Evolutionary conservation across 768 basidiomycete genomes (phyloP).

Genomic region (Leucogyrophana mollusca): DNA sequence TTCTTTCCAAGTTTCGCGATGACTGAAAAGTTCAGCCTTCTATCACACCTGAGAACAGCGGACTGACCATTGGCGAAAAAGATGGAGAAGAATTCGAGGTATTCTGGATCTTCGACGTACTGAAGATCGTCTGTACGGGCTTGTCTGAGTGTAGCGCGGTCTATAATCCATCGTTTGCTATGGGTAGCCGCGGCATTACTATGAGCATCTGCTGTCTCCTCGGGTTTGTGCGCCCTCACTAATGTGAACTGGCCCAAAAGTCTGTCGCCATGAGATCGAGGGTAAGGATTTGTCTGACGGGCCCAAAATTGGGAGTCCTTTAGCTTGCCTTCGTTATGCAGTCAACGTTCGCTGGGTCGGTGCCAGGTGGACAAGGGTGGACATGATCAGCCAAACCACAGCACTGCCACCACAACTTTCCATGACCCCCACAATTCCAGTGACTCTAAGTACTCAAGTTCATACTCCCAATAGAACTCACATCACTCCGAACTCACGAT

Average conservation of each 20-base stretch:
- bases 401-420: too few relatives aligned
- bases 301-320: too few relatives aligned
- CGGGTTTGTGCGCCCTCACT: constrained; percentile 43
- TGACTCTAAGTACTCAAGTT: too few relatives aligned
- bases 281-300: background rate
- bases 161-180: constrained; percentile 92
- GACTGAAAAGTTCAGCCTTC: constrained; percentile 39
- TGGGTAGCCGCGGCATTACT: constrained; percentile 3
- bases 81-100: constrained; percentile 78
- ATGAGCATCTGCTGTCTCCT: constrained; percentile 13
- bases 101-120: constrained; percentile 77
- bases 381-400: too few relatives aligned
- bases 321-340: too few relatives aligned
- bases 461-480: too few relatives aligned
- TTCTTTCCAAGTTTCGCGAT: constrained; percentile 88
- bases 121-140: constrained; percentile 77
- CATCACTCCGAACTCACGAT: too few relatives aligned
- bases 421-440: too few relatives aligned
- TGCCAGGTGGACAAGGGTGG: too few relatives aligned
- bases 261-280: constrained; percentile 72
- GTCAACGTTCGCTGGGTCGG: too few relatives aligned
- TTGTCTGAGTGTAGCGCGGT: constrained; percentile 68
- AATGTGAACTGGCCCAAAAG: constrained; percentile 92
- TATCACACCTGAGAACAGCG: background rate
- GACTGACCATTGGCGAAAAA: constrained; percentile 81